Percentiles rank a stretch among this genome's conserved stretches.
Conservation (phyloP, 805 yeast species). For the Gaillardinia entomophila region DNA sequence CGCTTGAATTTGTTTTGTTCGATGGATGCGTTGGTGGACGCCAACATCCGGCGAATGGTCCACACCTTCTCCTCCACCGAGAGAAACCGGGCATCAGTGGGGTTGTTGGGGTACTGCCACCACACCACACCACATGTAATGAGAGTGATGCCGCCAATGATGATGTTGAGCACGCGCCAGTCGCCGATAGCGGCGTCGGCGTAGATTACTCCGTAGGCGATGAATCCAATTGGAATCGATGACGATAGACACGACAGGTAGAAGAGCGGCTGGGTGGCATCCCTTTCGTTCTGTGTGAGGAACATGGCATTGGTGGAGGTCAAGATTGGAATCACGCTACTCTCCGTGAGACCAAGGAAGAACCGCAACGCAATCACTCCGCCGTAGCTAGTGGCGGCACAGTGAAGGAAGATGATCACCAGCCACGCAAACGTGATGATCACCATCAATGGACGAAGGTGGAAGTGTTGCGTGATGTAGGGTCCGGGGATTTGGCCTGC, state of each 20-base stretch:
- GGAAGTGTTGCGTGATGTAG: slow-evolving; percentile 38
- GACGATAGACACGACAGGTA: slow-evolving; percentile 47
- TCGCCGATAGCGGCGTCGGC: slow-evolving; percentile 15
- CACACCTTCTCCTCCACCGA: slow-evolving; percentile 44
- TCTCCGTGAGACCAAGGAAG: slow-evolving; percentile 40
- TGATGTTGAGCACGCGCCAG: slow-evolving; percentile 54
- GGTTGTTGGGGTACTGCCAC: slow-evolving; percentile 51
- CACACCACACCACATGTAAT: slow-evolving; percentile 9
- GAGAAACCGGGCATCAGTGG: slow-evolving; percentile 45
- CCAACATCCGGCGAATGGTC: slow-evolving; percentile 36
- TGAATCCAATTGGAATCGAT: slow-evolving; percentile 48
- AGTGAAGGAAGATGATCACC: slow-evolving; percentile 39
- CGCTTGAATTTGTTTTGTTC: slow-evolving; percentile 43
- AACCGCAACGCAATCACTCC: slow-evolving; percentile 46
- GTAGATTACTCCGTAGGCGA: slow-evolving; percentile 34
- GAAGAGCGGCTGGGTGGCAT: slow-evolving; percentile 49
- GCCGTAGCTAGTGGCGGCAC: slow-evolving; percentile 38
- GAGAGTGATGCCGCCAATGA: slow-evolving; percentile 52
- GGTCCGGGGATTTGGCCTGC: slow-evolving; percentile 42
- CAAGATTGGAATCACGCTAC: slow-evolving; percentile 21
- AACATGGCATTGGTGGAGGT: slow-evolving; percentile 47
- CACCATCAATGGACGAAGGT: slow-evolving; percentile 34
- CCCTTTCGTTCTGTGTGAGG: slow-evolving; percentile 39
- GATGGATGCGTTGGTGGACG: slow-evolving; percentile 21
- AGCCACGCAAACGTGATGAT: slow-evolving; percentile 40